Evolutionary conservation across 805 yeast species (phyloP).

Genomic region (Metschnikowia henanensis): DNA sequence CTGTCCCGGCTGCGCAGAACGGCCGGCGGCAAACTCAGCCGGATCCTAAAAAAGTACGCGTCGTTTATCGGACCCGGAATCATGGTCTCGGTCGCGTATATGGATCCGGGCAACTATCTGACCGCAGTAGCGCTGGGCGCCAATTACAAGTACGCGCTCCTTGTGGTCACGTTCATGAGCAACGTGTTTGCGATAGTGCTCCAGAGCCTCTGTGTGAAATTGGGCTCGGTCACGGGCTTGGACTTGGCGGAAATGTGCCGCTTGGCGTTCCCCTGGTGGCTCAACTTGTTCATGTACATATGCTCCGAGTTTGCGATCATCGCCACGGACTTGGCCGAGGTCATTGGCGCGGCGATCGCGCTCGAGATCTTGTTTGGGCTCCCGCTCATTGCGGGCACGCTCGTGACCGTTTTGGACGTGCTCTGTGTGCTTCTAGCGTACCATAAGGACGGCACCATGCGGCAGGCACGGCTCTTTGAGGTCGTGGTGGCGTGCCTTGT

Average conservation of each 20-base stretch:
- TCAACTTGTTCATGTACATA: conserved; percentile 61
- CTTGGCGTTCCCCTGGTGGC: conserved; percentile 62
- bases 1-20: background rate
- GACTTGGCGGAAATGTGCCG: conserved; percentile 87
- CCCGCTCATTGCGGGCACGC: conserved; percentile 74
- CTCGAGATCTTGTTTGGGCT: conserved; percentile 72
- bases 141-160: conserved; percentile 65
- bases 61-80: conserved; percentile 86
- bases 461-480: conserved; percentile 76
- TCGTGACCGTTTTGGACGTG: conserved; percentile 81
- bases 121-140: conserved; percentile 92
- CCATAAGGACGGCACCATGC: conserved; percentile 70
- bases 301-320: conserved; percentile 86
- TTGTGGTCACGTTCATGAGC: conserved; percentile 73
- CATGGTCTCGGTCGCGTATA: conserved; percentile 85
- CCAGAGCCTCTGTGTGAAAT: conserved; percentile 79
- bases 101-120: conserved; percentile 93
- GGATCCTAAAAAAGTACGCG: conserved; percentile 49
- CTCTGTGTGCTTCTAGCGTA: conserved; percentile 76
- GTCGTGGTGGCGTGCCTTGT: conserved; percentile 71
- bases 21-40: conserved; percentile 13
- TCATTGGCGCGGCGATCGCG: conserved; percentile 90
- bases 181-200: conserved; percentile 81
- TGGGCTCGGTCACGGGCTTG: conserved; percentile 88
- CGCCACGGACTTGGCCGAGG: conserved; percentile 93